Evolutionary conservation across 805 yeast genomes (phyloP).

Genomic region (Wickerhamiella australiensis): DNA sequence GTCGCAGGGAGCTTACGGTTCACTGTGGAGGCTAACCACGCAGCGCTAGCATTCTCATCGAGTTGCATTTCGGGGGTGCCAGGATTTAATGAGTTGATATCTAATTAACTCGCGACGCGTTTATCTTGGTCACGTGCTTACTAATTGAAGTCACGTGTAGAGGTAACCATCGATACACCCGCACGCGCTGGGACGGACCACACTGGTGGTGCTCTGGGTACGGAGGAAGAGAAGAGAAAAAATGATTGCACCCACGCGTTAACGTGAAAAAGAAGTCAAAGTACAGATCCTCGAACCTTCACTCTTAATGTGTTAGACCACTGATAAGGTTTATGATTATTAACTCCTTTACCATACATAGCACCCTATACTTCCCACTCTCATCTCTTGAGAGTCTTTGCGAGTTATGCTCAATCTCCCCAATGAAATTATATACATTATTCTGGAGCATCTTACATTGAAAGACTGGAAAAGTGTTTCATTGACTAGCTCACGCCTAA

Average conservation of each 20-base stretch:
- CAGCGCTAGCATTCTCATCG: constrained; percentile 4
- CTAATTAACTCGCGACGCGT: not conserved
- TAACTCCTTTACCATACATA: too few species aligned
- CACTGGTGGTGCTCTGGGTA: too few species aligned
- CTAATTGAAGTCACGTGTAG: not conserved
- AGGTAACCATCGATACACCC: too few species aligned
- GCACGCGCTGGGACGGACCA: too few species aligned
- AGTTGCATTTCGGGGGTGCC: not conserved
- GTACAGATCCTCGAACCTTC: too few species aligned
- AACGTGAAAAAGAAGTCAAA: too few species aligned
- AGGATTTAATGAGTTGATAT: not conserved
- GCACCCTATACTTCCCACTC: too few species aligned
- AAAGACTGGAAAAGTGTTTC: not conserved
- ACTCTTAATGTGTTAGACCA: too few species aligned
- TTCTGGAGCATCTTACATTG: not conserved
- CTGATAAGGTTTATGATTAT: too few species aligned
- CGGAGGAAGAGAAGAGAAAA: too few species aligned
- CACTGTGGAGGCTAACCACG: constrained; percentile 10
- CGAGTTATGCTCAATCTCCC: constrained; percentile 1
- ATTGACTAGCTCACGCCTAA: not conserved
- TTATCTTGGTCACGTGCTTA: not conserved
- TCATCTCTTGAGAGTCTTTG: not conserved
- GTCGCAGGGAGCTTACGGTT: constrained; percentile 6
- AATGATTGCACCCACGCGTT: too few species aligned
- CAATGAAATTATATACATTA: not conserved